Evolutionary conservation across 257 asterid genomes (phyloP).

Genomic region (Euphrasia confusa): DNA sequence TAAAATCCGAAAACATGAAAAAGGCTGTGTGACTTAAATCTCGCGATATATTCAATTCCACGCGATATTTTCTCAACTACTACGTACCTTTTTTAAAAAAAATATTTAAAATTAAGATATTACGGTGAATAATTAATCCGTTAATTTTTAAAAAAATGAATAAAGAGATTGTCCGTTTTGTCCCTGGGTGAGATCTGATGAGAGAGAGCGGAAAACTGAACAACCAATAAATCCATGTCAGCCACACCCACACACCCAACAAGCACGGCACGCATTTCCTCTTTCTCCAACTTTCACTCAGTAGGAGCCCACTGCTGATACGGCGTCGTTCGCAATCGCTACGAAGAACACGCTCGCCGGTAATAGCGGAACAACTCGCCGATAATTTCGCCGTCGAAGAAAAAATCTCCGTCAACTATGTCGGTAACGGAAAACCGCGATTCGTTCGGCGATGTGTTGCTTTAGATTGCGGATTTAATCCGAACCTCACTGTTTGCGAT

Average conservation of each 20-base stretch:
- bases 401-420: background rate
- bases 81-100: too few species aligned
- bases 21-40: conserved; percentile 21
- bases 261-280: conserved; percentile 10
- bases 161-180: conserved; percentile 39
- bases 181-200: conserved; percentile 27
- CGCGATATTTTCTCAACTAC: conserved; percentile 27
- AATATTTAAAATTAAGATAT: too few species aligned
- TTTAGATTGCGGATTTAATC: too few species aligned
- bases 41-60: conserved; percentile 24
- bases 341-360: conserved; percentile 17
- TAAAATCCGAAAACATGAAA: background rate
- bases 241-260: conserved; percentile 14
- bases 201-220: conserved; percentile 18
- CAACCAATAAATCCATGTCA: conserved; percentile 38
- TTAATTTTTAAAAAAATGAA: too few species aligned
- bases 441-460: too few species aligned
- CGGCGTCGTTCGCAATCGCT: conserved; percentile 25
- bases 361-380: background rate
- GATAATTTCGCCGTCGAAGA: background rate
- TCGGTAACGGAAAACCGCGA: conserved; percentile 1
- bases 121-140: too few species aligned
- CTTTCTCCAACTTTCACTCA: conserved; percentile 25
- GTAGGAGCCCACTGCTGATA: conserved; percentile 12
- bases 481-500: too few species aligned